A percentile compares a stretch with the other conserved stretches of the same genome.
Conservation (phyloP, 257 asterid species). For the Primulina tabacum region DNA sequence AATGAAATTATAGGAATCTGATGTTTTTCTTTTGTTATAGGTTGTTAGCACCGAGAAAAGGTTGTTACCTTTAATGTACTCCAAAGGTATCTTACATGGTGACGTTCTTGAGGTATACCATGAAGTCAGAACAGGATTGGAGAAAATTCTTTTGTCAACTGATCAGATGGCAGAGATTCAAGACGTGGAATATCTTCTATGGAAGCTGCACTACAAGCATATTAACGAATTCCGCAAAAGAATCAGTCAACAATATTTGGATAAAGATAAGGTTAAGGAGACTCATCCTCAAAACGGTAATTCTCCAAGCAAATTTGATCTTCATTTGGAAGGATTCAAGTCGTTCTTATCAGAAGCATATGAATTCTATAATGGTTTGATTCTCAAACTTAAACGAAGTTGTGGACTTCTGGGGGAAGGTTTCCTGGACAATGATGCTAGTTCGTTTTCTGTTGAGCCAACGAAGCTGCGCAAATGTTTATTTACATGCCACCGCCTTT, state of each 20-base stretch:
- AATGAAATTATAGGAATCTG: constrained; percentile 16
- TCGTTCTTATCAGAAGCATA: constrained; percentile 72
- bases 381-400: constrained; percentile 38
- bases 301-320: constrained; percentile 32
- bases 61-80: constrained; percentile 48
- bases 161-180: constrained; percentile 51
- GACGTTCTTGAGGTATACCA: constrained; percentile 57
- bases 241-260: constrained; percentile 34
- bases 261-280: constrained; percentile 33
- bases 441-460: constrained; percentile 28
- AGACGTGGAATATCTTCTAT: constrained; percentile 67
- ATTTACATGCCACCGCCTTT: constrained; percentile 76
- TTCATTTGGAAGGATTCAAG: constrained; percentile 48
- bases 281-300: constrained; percentile 28
- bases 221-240: constrained; percentile 78
- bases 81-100: constrained; percentile 55
- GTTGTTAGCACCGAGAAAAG: constrained; percentile 56
- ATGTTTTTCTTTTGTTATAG: constrained; percentile 30
- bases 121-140: constrained; percentile 51
- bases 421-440: constrained; percentile 29
- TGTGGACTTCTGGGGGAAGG: constrained; percentile 52
- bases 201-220: constrained; percentile 92
- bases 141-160: constrained; percentile 49
- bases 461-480: constrained; percentile 42
- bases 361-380: constrained; percentile 54